Percentiles rank a stretch among this genome's conserved stretches.
Evolutionary conservation across 1,284 basidiomycete species (phyloP).

Genomic region (Phellopilus nigrolimitatus): DNA sequence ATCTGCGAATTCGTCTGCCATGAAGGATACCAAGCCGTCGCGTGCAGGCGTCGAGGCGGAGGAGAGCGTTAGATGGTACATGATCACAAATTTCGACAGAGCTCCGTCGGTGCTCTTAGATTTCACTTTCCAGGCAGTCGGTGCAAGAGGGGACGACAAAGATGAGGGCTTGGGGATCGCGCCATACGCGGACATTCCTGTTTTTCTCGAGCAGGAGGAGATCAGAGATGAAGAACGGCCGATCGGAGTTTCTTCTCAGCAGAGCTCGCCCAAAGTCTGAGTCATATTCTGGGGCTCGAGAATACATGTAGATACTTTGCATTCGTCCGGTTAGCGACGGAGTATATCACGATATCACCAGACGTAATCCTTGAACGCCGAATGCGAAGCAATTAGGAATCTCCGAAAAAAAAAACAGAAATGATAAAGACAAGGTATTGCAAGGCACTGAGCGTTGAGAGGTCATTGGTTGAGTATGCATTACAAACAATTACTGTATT

Average conservation of each 20-base stretch:
- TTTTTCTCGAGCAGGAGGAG: background rate
- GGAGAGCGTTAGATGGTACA: conserved; percentile 13
- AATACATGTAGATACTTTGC: too few species aligned
- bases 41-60: background rate
- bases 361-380: too few species aligned
- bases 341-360: too few species aligned
- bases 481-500: too few species aligned
- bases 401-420: background rate
- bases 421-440: background rate
- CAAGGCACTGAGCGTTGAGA: too few species aligned
- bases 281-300: too few species aligned
- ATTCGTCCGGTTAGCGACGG: too few species aligned
- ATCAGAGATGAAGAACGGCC: background rate
- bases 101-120: background rate
- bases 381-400: background rate
- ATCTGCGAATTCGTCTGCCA: conserved; percentile 62
- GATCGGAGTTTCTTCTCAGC: background rate
- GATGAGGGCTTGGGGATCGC: background rate
- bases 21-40: conserved; percentile 11
- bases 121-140: conserved; percentile 11
- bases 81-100: conserved; percentile 1
- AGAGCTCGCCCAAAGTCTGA: too few species aligned
- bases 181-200: conserved; percentile 13
- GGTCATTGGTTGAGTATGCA: too few species aligned
- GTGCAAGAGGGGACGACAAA: background rate